Conservation (phyloP, 2,329 filamentous ascomycete species). For the Karstenula rhodostoma region DNA sequence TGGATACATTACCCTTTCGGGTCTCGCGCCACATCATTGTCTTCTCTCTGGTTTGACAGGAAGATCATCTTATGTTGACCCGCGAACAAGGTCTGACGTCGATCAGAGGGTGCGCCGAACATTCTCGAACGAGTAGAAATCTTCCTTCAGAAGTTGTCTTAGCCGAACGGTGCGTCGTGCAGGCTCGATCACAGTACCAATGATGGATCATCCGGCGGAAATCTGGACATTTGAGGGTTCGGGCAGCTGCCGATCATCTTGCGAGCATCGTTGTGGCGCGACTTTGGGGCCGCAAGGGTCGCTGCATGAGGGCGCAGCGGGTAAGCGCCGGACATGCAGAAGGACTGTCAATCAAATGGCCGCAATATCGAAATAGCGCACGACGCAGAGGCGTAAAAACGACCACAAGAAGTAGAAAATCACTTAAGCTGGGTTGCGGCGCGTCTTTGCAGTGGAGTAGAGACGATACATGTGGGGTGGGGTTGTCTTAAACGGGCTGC, state of each 20-base stretch:
- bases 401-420: background rate
- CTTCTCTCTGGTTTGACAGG: background rate
- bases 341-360: conserved; percentile 3
- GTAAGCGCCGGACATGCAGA: conserved; percentile 13
- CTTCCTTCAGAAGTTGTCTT: background rate
- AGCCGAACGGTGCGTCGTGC: conserved; percentile 2
- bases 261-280: conserved; percentile 6
- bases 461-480: background rate
- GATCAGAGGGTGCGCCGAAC: background rate
- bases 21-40: background rate
- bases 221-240: conserved; percentile 1
- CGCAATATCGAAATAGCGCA: background rate
- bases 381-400: background rate
- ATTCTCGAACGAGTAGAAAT: background rate
- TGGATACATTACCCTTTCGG: background rate
- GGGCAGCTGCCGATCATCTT: background rate
- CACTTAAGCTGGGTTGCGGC: background rate
- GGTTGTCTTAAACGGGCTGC: no score
- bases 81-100: background rate
- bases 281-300: conserved; percentile 7
- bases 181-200: background rate
- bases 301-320: background rate
- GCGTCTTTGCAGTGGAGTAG: background rate
- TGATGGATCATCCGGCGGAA: background rate
- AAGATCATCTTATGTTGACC: background rate